phyloP scores from a whole-genome alignment of 441 rosid species.

The Gossypium schwendimanii region DNA sequence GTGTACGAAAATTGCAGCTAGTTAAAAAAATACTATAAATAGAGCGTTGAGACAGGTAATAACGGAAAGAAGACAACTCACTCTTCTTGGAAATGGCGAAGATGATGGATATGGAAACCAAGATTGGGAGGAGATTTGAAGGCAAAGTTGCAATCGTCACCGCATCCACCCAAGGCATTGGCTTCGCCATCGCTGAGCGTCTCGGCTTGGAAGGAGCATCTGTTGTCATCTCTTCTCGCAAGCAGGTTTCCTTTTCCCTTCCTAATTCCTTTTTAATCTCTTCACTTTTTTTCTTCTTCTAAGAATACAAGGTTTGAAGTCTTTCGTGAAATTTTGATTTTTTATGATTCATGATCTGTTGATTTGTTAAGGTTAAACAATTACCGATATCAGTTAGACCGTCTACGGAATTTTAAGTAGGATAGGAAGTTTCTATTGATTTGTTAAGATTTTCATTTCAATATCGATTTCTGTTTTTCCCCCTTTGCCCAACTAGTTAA shows the following conservation, averaged over 20 bases:
- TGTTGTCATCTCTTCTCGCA: slow-evolving; percentile 87
- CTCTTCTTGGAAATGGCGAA: neutral
- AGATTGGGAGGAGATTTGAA: slow-evolving; percentile 42
- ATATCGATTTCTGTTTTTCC: neutral
- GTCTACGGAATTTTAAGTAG: neutral
- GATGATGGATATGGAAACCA: slow-evolving; percentile 37
- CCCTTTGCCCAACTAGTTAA: neutral
- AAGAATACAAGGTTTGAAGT: neutral
- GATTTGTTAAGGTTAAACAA: neutral
- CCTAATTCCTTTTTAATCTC: neutral
- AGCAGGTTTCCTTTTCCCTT: slow-evolving; percentile 40
- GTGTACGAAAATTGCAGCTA: neutral
- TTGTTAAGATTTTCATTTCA: neutral
- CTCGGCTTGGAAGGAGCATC: slow-evolving; percentile 88
- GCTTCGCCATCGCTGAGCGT: slow-evolving; percentile 64
- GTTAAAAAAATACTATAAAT: neutral
- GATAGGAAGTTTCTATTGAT: neutral
- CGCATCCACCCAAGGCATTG: slow-evolving; percentile 94
- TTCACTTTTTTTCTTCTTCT: neutral
- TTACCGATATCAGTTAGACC: neutral
- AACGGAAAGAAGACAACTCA: neutral
- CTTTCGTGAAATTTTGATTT: neutral
- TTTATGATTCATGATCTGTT: neutral
- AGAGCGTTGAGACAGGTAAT: neutral
- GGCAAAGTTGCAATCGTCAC: slow-evolving; percentile 85